A percentile compares a stretch with the other conserved stretches of the same genome.
These are phyloP conservation scores for Yamadazyma philogaea DNA, from an alignment of 805 yeast species.

Conservation along the genomic window DNA sequence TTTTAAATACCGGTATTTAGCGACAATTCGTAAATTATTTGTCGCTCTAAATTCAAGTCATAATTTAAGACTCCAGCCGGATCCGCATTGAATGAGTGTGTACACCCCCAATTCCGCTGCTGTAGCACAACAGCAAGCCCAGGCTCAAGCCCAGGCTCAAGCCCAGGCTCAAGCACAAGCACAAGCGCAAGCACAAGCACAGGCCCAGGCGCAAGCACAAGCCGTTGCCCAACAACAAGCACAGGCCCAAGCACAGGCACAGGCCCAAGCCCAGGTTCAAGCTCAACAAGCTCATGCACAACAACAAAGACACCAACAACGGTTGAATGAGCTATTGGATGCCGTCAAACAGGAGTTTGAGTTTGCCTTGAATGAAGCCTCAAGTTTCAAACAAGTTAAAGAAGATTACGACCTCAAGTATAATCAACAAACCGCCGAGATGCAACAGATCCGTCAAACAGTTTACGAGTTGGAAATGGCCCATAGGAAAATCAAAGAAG, in stretches of 20 bases:
- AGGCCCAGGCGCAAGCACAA: constrained; percentile 12
- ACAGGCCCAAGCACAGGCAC: constrained; percentile 20
- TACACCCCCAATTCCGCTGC: constrained; percentile 34
- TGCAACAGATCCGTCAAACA: constrained; percentile 90
- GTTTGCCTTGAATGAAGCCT: constrained; percentile 78
- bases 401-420: constrained; percentile 89
- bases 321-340: constrained; percentile 77
- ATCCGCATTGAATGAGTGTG: constrained; percentile 25
- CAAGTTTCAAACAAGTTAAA: constrained; percentile 81
- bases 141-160: constrained; percentile 20
- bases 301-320: constrained; percentile 42
- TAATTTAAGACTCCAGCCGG: neutral
- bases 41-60: neutral
- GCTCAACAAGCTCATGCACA: constrained; percentile 19
- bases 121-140: constrained; percentile 18
- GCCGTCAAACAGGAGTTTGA: constrained; percentile 92
- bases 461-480: constrained; percentile 92
- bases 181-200: constrained; percentile 24
- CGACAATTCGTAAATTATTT: neutral
- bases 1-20: neutral
- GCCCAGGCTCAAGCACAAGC: constrained; percentile 4
- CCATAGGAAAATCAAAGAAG: constrained; percentile 91
- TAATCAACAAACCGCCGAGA: constrained; percentile 87
- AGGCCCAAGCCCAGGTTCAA: neutral
- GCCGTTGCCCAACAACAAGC: constrained; percentile 19